These are phyloP conservation scores for Clohesyomyces aquaticus DNA, from an alignment of 495 filamentous ascomycete genomes.

Conservation along the genomic window DNA sequence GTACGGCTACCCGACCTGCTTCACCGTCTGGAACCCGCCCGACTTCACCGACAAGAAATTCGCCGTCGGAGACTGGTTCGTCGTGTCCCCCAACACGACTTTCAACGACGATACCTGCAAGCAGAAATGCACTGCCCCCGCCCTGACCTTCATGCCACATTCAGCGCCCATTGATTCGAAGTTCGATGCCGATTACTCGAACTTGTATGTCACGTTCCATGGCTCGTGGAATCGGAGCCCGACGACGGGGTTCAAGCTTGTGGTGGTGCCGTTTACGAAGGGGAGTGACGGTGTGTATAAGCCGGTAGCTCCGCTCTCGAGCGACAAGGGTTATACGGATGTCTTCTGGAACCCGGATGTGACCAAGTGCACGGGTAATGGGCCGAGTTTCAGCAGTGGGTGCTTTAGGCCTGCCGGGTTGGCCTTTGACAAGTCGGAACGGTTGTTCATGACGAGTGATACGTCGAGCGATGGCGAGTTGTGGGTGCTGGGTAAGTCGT, in stretches of 20 bases:
- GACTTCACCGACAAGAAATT: conserved; percentile 38
- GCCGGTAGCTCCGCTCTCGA: conserved; percentile 26
- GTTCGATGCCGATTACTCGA: conserved; percentile 26
- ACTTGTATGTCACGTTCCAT: conserved; percentile 33
- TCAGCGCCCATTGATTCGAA: conserved; percentile 39
- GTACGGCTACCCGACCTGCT: conserved; percentile 41
- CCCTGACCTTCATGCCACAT: conserved; percentile 28
- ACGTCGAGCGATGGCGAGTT: conserved; percentile 28
- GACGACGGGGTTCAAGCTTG: conserved; percentile 37
- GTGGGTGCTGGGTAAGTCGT: conserved; percentile 36
- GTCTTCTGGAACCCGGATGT: conserved; percentile 36
- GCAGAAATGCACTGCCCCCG: conserved; percentile 5
- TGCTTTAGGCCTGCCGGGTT: conserved; percentile 39
- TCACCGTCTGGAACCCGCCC: conserved; percentile 36
- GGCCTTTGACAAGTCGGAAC: conserved; percentile 20
- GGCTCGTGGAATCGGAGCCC: conserved; percentile 35
- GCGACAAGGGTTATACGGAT: conserved; percentile 20
- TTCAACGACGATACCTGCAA: conserved; percentile 33
- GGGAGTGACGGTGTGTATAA: conserved; percentile 19
- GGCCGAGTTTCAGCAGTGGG: conserved; percentile 27
- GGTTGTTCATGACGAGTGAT: conserved; percentile 38
- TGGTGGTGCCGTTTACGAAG: conserved; percentile 27
- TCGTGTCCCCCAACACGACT: conserved; percentile 24
- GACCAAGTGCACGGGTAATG: conserved; percentile 35
- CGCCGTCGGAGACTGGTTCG: conserved; percentile 39